Base-by-base conservation (phyloP, 1,139 yeast genomes). In the Kodamaea anthophila region DNA sequence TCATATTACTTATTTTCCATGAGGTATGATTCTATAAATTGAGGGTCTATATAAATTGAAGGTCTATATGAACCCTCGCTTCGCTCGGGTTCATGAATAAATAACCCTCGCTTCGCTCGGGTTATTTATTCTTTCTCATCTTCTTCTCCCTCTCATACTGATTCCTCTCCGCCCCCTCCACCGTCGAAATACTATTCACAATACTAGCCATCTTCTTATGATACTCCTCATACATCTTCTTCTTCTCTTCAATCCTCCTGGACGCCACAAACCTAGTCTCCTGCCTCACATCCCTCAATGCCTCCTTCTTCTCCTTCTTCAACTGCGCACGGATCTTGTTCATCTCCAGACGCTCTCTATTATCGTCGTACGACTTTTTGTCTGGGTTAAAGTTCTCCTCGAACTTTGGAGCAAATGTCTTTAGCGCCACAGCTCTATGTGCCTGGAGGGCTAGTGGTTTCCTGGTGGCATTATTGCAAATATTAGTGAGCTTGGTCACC, bases 301-400 rank as follows among this genome's bases (percentile, higher is more conserved):
- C 81, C 39, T 82, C 74, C 63, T 91, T 91, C 56, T 80, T 77
- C 58, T 91, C 98, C 59, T 88, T 84, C 76, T 91, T 91, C 55
- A 86, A 63, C 60, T 84, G 85, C 16, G 81, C 77, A 61, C 74
- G 77, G 63, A 91, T 73, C 68, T 91, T 91, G 53, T 70, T 70
- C 43, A 85, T 60, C 53, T 91, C 97, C 44, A 80, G 85, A 55
- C 94, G 74, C 38, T 81, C 78, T 42, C 77, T 69, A 53, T 88
- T 83, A 33, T 81, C 73, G 53, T 88, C 96, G 55, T 87, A 84
- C 9, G 94, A 83, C 59, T 84, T 86, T 74, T 80, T 84, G 51
- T 86, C 96, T 36, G 96, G 95, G 60, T 87, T 88, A 72, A 81
- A 93, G 64, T 87, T 86, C 49, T 86, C 97, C 58, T 88, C 97